Percentiles rank a stretch among this genome's conserved stretches.
Conservation (phyloP, 2,329 filamentous ascomycete species). For the Pseudogymnoascus sp. region DNA sequence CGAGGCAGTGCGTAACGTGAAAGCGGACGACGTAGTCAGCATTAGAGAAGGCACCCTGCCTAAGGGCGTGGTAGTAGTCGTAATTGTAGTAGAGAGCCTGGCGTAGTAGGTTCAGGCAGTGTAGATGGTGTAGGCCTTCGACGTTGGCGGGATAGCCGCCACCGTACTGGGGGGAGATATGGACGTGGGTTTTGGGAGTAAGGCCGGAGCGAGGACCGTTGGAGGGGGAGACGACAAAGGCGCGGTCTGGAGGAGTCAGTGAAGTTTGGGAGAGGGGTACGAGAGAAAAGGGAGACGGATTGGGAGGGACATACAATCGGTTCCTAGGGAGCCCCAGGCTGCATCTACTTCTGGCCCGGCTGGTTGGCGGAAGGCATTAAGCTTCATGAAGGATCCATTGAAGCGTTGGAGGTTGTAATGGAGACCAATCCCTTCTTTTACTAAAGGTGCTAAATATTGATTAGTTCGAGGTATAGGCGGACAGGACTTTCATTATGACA, state of each 20-base stretch:
- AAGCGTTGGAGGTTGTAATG: neutral
- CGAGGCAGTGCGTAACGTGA: constrained; percentile 50
- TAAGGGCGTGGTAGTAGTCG: constrained; percentile 42
- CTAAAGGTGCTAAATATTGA: neutral
- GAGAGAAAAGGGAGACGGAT: neutral
- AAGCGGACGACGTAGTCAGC: constrained; percentile 42
- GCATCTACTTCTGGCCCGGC: constrained; percentile 45
- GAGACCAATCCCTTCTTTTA: neutral
- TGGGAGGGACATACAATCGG: constrained; percentile 39
- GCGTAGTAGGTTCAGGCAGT: constrained; percentile 50
- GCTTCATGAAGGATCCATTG: constrained; percentile 48
- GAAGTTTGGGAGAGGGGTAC: constrained; percentile 5
- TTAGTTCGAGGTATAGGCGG: neutral
- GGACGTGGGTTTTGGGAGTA: constrained; percentile 40
- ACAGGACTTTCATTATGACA: neutral
- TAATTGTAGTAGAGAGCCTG: constrained; percentile 48
- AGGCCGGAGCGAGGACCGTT: constrained; percentile 40
- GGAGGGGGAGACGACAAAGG: constrained; percentile 35
- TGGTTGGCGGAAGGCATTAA: constrained; percentile 44
- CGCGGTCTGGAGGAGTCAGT: constrained; percentile 30
- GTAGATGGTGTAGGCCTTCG: constrained; percentile 43
- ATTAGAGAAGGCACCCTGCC: constrained; percentile 44
- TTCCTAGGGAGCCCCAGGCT: constrained; percentile 46
- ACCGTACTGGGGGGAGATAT: constrained; percentile 44
- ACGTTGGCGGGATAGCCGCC: constrained; percentile 46